Conservation (phyloP, 1,139 yeast species). For the Lodderomyces theae region DNA sequence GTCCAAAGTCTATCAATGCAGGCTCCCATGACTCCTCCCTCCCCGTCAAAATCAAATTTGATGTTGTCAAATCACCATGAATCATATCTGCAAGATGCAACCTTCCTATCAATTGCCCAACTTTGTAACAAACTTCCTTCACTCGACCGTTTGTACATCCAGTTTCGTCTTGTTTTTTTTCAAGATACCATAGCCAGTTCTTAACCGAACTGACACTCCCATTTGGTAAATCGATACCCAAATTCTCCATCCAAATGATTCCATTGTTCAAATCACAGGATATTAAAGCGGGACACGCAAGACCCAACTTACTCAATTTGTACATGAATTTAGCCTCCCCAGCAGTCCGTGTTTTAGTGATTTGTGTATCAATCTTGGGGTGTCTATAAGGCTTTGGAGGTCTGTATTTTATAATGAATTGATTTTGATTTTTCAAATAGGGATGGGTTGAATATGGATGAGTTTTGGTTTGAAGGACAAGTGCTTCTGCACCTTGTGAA, state of each 20-base stretch:
- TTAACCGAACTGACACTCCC: conserved; percentile 59
- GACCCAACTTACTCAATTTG: conserved; percentile 53
- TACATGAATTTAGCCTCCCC: conserved; percentile 81
- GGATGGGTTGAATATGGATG: conserved; percentile 66
- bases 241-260: conserved; percentile 81
- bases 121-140: conserved; percentile 40
- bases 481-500: conserved; percentile 96
- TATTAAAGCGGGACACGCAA: conserved; percentile 66
- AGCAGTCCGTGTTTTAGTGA: conserved; percentile 77
- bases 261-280: conserved; percentile 78
- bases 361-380: conserved; percentile 68
- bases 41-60: conserved; percentile 65
- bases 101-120: conserved; percentile 69
- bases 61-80: conserved; percentile 94
- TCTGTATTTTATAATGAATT: conserved; percentile 74
- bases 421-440: conserved; percentile 21
- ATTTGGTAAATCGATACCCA: conserved; percentile 53
- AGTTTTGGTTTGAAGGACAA: conserved; percentile 59
- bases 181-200: conserved; percentile 68
- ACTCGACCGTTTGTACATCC: conserved; percentile 37
- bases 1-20: conserved; percentile 85
- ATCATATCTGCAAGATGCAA: conserved; percentile 77
- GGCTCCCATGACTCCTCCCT: conserved; percentile 32
- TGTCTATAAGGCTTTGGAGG: conserved; percentile 91
- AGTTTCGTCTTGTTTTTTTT: conserved; percentile 19